A percentile compares a stretch with the other conserved stretches of the same genome.
These are phyloP conservation scores for Paramecium sexaurelia DNA, from an alignment of 73 alveolate species.

Conservation along the genomic window DNA sequence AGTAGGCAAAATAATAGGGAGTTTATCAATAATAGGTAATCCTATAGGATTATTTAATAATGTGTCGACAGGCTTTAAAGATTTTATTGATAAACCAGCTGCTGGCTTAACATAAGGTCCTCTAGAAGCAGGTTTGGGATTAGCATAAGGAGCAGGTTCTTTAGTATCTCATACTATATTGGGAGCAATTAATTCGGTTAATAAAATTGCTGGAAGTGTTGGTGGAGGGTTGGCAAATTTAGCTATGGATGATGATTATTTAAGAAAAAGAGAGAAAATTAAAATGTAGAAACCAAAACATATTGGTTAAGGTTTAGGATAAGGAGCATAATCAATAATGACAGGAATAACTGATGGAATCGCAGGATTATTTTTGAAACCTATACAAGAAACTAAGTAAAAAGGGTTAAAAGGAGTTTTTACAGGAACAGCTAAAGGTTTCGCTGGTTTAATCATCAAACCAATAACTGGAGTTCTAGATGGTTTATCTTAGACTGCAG, in stretches of 20 bases:
- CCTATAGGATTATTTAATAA: conserved; percentile 63
- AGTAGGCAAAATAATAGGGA: conserved; percentile 14
- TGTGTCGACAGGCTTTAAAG: conserved; percentile 55
- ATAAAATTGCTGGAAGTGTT: conserved; percentile 57
- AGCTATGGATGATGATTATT: conserved; percentile 60
- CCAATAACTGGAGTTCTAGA: conserved; percentile 66
- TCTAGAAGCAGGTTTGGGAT: conserved; percentile 63
- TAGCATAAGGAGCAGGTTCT: conserved; percentile 57
- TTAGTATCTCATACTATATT: conserved; percentile 50
- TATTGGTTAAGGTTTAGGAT: background rate
- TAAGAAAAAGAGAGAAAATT: conserved; percentile 49
- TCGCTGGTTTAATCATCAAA: conserved; percentile 57
- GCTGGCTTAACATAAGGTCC: conserved; percentile 58
- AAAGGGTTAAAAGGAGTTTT: conserved; percentile 33
- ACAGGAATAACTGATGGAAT: conserved; percentile 60
- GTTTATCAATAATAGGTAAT: conserved; percentile 55
- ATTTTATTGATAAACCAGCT: conserved; percentile 42
- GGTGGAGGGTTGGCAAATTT: conserved; percentile 54
- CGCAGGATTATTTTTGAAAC: conserved; percentile 59
- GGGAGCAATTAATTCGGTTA: conserved; percentile 63
- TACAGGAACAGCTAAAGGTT: conserved; percentile 54
- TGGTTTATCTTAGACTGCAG: conserved; percentile 38
- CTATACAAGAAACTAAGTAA: conserved; percentile 52
- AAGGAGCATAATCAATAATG: conserved; percentile 12
- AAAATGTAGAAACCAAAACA: conserved; percentile 45